Percentiles rank a stretch among this genome's conserved stretches.
Evolutionary conservation across 2,329 filamentous ascomycete species (phyloP).

Genomic region (Emergomyces orientalis): DNA sequence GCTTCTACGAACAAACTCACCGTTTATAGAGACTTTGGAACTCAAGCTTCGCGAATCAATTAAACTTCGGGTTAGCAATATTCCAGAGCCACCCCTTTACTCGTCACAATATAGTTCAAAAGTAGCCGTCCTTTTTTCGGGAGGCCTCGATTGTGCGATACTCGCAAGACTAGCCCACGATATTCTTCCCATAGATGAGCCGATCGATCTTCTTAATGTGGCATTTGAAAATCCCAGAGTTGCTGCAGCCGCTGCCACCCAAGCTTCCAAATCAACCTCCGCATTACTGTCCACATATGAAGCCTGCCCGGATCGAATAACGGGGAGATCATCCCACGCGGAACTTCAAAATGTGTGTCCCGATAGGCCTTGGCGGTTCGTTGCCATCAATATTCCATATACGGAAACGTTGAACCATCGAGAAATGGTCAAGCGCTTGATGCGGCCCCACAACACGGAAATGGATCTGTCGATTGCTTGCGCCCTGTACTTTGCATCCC

Average conservation of each 20-base stretch:
- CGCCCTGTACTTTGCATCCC: constrained; percentile 89
- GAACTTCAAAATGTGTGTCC: constrained; percentile 65
- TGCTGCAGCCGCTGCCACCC: constrained; percentile 42
- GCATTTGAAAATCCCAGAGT: constrained; percentile 88
- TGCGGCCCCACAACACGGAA: constrained; percentile 90
- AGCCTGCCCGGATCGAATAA: constrained; percentile 80
- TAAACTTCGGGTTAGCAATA: constrained; percentile 52
- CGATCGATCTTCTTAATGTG: constrained; percentile 85
- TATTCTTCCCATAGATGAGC: constrained; percentile 56
- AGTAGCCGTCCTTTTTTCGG: constrained; percentile 82
- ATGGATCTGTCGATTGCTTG: constrained; percentile 95
- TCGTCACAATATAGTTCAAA: constrained; percentile 25
- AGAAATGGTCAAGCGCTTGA: constrained; percentile 61
- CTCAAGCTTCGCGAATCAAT: constrained; percentile 53
- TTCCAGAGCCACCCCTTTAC: constrained; percentile 49
- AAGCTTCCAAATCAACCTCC: constrained; percentile 26
- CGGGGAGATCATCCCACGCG: constrained; percentile 67
- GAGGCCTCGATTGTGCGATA: constrained; percentile 85
- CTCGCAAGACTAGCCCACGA: constrained; percentile 74
- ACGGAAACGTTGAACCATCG: constrained; percentile 61
- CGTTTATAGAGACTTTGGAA: constrained; percentile 46
- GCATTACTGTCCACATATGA: constrained; percentile 51
- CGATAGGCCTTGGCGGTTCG: constrained; percentile 66
- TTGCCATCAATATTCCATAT: constrained; percentile 73
- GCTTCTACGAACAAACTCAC: constrained; percentile 33